Evolutionary conservation across 2,329 filamentous ascomycete species (phyloP), one percentile per base, ranked within the genome.

Genomic region (Cladosporium sp.): DNA sequence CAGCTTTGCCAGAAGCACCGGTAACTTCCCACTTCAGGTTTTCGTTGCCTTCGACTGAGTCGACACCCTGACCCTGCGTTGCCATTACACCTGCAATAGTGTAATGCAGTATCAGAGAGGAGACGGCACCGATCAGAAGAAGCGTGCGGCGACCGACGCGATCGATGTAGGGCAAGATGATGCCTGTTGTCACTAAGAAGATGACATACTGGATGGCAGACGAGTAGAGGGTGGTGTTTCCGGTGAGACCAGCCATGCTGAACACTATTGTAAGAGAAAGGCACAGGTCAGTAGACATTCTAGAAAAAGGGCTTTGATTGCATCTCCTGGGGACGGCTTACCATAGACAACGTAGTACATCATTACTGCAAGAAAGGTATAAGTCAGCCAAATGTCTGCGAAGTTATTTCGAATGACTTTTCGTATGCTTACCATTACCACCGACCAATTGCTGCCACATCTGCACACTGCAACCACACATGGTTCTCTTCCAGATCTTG

Each of bases 181-280:
- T 89, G 1, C 93, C 76, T 0, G 91, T 94, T 87, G 92, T 91
- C 62, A 88, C 65, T 2, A 94, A 90, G 75, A 93, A 93, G 81
- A 94, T 91, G 70, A 93, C 83, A 75, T 91, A 92, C 74, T 91
- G 87, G 68, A 91, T 91, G 5, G 86, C 87, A 26, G 88, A 90
- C 7, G 89, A 84, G 40, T 91, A 77, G 5, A 92, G 82, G 52
- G 86, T 84, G 60, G 83, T 83, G 70, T 86, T 81, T 2, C 72
- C 72, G 1, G 66, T 57, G 16, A 89, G 81, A 11, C 89, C 89
- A 11, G 89, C 88, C 89, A 92, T 92, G 14, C 82, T 83, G 74
- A 91, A 91, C 66, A 91, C 85, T 46, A 10, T 46, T 21, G 7
- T n/a, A n/a, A 40, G 16, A 18, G 16, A 40, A 40, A 18, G n/a